Evolutionary conservation across 1,139 yeast species (phyloP), one percentile per base, ranked within the genome.

Genomic region (Yamadazyma diospyri): DNA sequence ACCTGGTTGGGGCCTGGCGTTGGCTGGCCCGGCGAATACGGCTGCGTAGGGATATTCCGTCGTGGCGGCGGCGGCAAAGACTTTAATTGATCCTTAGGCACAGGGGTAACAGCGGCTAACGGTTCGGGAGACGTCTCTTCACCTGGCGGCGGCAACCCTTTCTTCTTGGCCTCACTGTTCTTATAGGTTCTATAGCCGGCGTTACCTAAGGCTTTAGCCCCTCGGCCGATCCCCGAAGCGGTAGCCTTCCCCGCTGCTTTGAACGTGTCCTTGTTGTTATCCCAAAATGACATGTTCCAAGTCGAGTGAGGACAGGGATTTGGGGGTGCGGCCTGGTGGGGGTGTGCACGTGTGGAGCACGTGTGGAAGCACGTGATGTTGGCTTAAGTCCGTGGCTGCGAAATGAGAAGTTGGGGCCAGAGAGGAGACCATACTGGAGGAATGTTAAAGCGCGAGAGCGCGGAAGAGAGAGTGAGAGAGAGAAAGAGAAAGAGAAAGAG

Each of bases 281-380:
- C 77, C 79, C 79, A 74, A 43, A 72, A 75, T 4, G 77, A 62
- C 61, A 55, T 55, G 16, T 12, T n/a, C n/a, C n/a, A n/a, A n/a
- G 25, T 19, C 9, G 21, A 19, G 7, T 8, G 10, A 19, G 21
- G 10, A 7, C 12, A 6, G n/a, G 14, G 12, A 7, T 22, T 22
- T 22, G n/a, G n/a, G n/a, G 25, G 12, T 22, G 25, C 25, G 25
- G 14, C 12, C n/a, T 22, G 25, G 25, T n/a, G 12, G 14, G n/a
- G n/a, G n/a, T n/a, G n/a, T n/a, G n/a, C n/a, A n/a, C n/a, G n/a
- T n/a, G n/a, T n/a, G n/a, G n/a, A n/a, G n/a, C n/a, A n/a, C n/a
- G n/a, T n/a, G n/a, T n/a, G n/a, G n/a, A n/a, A n/a, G n/a, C n/a
- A n/a, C n/a, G n/a, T n/a, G n/a, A n/a, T n/a, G n/a, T n/a, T n/a